These are phyloP conservation scores for Hippophae gyantsensis DNA, from an alignment of 306 rosid species.

Conservation along the genomic window DNA sequence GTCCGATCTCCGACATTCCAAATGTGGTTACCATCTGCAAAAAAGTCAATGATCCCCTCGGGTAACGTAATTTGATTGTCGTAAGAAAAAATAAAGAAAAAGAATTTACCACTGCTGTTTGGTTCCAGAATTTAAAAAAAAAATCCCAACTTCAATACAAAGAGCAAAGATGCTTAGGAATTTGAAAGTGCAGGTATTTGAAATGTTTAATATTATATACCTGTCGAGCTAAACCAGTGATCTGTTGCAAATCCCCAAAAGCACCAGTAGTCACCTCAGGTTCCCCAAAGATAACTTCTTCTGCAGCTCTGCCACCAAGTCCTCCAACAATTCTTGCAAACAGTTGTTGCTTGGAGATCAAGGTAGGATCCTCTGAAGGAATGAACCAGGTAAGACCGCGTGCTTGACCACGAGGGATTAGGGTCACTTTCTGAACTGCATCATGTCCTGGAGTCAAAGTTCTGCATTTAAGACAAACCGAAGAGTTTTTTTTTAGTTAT, in stretches of 20 bases:
- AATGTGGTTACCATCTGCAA: slow-evolving; percentile 61
- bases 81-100: too few species aligned
- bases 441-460: slow-evolving; percentile 99
- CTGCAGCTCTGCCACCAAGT: slow-evolving; percentile 69
- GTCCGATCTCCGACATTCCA: slow-evolving; percentile 87
- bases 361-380: slow-evolving; percentile 67
- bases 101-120: too few species aligned
- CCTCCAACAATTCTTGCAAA: slow-evolving; percentile 76
- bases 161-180: neutral
- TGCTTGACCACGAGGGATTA: slow-evolving; percentile 95
- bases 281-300: slow-evolving; percentile 67
- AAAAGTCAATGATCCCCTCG: neutral
- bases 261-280: slow-evolving; percentile 70
- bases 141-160: neutral
- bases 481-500: neutral
- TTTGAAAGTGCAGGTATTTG: too few species aligned
- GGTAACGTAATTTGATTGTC: too few species aligned
- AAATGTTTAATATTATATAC: slow-evolving; percentile 4
- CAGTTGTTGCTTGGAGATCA: slow-evolving; percentile 52
- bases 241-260: slow-evolving; percentile 64
- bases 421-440: slow-evolving; percentile 84
- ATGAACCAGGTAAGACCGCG: slow-evolving; percentile 99
- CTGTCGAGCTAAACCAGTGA: slow-evolving; percentile 61
- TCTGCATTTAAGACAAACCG: slow-evolving; percentile 35
- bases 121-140: too few species aligned